Base-by-base conservation (phyloP, 805 yeast species). In the Candida taoyuanica region DNA sequence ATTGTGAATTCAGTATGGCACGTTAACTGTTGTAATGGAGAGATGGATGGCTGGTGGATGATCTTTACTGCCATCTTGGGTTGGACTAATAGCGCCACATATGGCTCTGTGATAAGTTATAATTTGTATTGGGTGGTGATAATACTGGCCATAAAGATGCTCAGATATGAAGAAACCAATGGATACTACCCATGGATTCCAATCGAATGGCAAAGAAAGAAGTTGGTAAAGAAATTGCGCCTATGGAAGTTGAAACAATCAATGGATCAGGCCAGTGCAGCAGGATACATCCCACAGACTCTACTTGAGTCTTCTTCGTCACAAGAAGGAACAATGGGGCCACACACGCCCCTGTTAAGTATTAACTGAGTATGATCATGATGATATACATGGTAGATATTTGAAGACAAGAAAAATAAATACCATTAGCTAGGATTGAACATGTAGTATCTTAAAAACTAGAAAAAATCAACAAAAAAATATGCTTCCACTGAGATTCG, bases 21-120 rank as follows among this genome's bases (percentile, higher is more conserved):
- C 58, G 95, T 88, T 18, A 86, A 88, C 62, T 87, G 96, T 60
- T 88, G 97, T 64, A 87, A 87, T 58, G 94, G 95, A 17, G 82
- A 85, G 49, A 83, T 74, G n/a, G 96, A 88, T 54, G 95, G 95
- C 4, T 77, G 81, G 23, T 88, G 95, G 95, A 86, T 87, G 95
- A 67, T 88, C 25, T 70, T 85, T 52, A 86, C 89, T 25, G 96
- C 95, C 1, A 67, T 88, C 5, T 71, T 88, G 35, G 97, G 97
- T 2, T 88, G 97, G 97, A 87, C 93, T 12, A 88, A 88, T 58
- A 77, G 89, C 46, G 96, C 96, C 3, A 88, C 97, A 0, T 85
- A 82, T 55, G 95, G 94, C 4, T 84, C 95, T 16, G 88, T 88
- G 1, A 58, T 72, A 5, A 74, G 88, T 34, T 88, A 88, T 63